These are phyloP conservation scores for Dactylellina cionopaga DNA, from an alignment of 2,329 filamentous ascomycete genomes.

Conservation along the genomic window DNA sequence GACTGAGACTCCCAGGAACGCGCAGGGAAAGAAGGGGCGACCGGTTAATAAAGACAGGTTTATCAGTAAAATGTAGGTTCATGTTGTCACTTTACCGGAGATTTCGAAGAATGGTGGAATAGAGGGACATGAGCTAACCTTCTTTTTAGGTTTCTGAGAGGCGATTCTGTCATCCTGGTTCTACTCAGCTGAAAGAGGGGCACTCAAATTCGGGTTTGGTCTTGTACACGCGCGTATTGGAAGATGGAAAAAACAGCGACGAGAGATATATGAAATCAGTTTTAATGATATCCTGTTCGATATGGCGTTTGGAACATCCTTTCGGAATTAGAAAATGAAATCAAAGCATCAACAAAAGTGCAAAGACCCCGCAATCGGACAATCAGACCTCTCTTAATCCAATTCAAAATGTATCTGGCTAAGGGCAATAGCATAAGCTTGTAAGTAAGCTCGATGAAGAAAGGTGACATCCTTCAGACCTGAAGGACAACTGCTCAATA, in stretches of 20 bases:
- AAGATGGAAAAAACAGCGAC: conserved; percentile 19
- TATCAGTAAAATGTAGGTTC: conserved; percentile 90
- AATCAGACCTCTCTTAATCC: not conserved
- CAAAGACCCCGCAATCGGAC: not conserved
- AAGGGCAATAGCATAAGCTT: not conserved
- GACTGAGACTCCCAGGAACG: conserved; percentile 88
- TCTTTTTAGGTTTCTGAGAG: conserved; percentile 76
- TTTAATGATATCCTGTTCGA: no score
- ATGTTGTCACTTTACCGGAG: conserved; percentile 14
- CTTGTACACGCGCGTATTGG: not conserved
- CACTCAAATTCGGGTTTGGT: not conserved
- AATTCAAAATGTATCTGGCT: not conserved
- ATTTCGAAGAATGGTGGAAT: not conserved
- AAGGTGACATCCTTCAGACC: not conserved
- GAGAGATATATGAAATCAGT: conserved; percentile 38
- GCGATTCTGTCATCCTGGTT: conserved; percentile 88
- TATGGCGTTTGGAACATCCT: conserved; percentile 44
- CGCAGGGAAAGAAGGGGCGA: conserved; percentile 85
- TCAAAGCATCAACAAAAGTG: not conserved
- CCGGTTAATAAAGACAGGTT: conserved; percentile 98
- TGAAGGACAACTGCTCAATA: no score
- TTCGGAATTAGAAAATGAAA: conserved; percentile 19
- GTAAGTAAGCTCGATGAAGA: conserved; percentile 1
- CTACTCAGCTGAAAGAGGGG: conserved; percentile 73
- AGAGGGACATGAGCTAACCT: not conserved